phyloP scores from a whole-genome alignment of 805 yeast species.

The Lipomyces yamanashiensis region DNA sequence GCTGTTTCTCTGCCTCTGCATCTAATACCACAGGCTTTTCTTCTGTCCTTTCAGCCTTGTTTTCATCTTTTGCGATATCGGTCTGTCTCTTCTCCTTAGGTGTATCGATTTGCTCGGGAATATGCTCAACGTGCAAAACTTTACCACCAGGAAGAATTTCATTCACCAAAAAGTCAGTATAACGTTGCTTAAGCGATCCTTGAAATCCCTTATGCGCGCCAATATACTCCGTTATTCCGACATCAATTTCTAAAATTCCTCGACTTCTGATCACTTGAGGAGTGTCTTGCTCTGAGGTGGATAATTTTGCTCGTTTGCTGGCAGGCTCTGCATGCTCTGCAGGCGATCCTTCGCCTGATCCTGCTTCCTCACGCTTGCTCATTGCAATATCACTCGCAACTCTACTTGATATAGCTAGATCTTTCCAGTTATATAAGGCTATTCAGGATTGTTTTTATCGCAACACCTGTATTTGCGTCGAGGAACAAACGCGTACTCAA shows the following conservation, averaged over 20 bases:
- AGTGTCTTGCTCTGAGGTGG: neutral
- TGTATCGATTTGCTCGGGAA: conserved; percentile 57
- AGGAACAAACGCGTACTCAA: no score
- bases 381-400: neutral
- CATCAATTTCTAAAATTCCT: conserved; percentile 64
- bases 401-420: neutral
- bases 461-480: no score
- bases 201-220: conserved; percentile 65
- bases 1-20: conserved; percentile 53
- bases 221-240: conserved; percentile 80
- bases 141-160: conserved; percentile 73
- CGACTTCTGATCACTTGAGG: conserved; percentile 65
- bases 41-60: conserved; percentile 27
- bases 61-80: conserved; percentile 38
- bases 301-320: neutral
- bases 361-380: conserved; percentile 11
- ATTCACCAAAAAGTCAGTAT: conserved; percentile 88
- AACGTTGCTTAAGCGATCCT: conserved; percentile 81
- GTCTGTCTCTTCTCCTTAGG: conserved; percentile 47
- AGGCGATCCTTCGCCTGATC: neutral
- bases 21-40: conserved; percentile 44
- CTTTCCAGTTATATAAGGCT: no score
- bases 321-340: neutral
- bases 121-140: conserved; percentile 76
- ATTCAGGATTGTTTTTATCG: no score